Conservation (phyloP, 163 green algal genomes). For the Chloroidium sp. region DNA sequence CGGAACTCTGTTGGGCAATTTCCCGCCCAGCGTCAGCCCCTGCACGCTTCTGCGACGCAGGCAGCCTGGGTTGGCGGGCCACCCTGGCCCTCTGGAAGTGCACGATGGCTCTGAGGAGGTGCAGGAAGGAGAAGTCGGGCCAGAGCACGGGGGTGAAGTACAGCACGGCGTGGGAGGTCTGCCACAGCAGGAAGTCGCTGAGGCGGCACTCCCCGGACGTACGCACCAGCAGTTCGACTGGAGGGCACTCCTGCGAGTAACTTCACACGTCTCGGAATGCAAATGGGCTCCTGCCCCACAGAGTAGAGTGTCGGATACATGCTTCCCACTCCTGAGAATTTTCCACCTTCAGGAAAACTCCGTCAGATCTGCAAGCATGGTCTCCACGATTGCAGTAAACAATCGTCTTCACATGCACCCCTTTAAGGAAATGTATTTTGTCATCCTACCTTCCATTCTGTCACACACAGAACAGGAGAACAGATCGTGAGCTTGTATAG, state of each 20-base stretch:
- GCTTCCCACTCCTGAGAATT: neutral
- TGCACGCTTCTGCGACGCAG: too few species aligned
- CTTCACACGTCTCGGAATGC: neutral
- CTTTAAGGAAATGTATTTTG: too few species aligned
- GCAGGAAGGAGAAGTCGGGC: slow-evolving; percentile 63
- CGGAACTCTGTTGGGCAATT: too few species aligned
- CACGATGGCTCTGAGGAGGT: slow-evolving; percentile 51
- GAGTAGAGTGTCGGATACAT: neutral
- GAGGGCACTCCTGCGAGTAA: slow-evolving; percentile 32
- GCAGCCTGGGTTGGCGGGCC: neutral
- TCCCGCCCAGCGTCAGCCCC: too few species aligned
- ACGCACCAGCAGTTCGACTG: slow-evolving; percentile 75
- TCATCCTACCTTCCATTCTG: too few species aligned
- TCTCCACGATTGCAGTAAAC: too few species aligned
- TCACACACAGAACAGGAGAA: too few species aligned
- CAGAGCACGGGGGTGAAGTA: slow-evolving; percentile 59
- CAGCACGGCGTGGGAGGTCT: slow-evolving; percentile 55
- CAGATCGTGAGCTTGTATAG: too few species aligned
- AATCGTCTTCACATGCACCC: too few species aligned
- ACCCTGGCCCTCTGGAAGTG: slow-evolving; percentile 38
- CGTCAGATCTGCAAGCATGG: too few species aligned
- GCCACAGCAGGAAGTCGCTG: slow-evolving; percentile 88
- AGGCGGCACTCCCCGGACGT: slow-evolving; percentile 85
- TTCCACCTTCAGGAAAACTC: neutral
- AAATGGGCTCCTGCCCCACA: neutral